phyloP scores from a whole-genome alignment of 2,329 filamentous ascomycete species.

The Tolypocladium guangdongense region DNA sequence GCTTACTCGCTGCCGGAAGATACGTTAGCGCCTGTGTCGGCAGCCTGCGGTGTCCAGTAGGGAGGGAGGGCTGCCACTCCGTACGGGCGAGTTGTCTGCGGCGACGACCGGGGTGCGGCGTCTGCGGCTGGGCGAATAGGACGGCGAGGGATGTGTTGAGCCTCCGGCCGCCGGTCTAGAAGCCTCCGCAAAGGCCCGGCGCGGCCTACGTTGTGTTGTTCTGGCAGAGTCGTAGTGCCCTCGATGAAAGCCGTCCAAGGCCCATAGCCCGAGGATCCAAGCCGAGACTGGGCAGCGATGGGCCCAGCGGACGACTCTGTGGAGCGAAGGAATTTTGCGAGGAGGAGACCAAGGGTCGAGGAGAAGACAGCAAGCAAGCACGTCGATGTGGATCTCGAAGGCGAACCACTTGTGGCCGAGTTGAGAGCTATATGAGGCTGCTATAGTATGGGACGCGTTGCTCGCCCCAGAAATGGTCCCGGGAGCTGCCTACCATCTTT shows the following conservation, averaged over 20 bases:
- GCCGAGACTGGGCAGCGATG: constrained; percentile 5
- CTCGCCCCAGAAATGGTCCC: neutral
- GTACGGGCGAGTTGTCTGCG: constrained; percentile 3
- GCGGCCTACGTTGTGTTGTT: neutral
- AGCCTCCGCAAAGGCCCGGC: neutral
- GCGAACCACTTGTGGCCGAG: neutral
- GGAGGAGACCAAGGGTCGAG: neutral
- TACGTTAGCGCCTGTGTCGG: constrained; percentile 1
- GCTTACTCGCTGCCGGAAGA: neutral
- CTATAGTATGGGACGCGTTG: neutral
- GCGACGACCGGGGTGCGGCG: constrained; percentile 4
- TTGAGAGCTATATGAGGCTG: neutral
- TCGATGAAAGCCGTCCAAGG: neutral
- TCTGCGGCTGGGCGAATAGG: neutral
- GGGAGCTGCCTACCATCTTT: neutral
- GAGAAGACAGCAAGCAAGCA: neutral
- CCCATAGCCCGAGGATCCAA: constrained; percentile 5
- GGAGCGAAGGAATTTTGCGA: neutral
- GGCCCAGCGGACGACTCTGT: neutral
- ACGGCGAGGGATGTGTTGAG: neutral
- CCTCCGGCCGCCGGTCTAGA: neutral
- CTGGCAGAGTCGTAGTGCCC: neutral
- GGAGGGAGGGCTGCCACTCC: constrained; percentile 1
- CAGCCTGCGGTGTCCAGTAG: constrained; percentile 1
- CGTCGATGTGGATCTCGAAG: neutral